phyloP scores from a whole-genome alignment of 1,284 basidiomycete species.

The Porodaedalea pini region DNA sequence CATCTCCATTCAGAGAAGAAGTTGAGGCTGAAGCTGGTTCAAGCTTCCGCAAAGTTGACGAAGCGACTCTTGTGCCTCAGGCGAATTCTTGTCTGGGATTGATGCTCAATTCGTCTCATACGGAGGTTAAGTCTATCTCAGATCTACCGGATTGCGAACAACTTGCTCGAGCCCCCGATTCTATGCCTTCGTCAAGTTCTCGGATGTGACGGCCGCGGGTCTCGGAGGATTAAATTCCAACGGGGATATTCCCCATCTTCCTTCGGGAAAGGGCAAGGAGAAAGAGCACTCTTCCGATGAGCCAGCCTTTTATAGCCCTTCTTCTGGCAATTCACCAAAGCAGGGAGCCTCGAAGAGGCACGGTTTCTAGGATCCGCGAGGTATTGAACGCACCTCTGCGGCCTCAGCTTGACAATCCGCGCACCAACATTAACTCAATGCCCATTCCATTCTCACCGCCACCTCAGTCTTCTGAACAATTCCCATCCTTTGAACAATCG shows the following conservation, averaged over 20 bases:
- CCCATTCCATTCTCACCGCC: too few relatives aligned
- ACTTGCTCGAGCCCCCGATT: too few relatives aligned
- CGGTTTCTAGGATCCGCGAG: neutral
- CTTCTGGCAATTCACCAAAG: neutral
- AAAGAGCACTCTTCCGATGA: neutral
- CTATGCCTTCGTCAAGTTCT: neutral
- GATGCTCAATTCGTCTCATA: too few relatives aligned
- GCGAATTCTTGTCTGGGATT: too few relatives aligned
- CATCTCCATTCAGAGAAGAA: neutral
- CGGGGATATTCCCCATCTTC: neutral
- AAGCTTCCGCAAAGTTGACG: too few relatives aligned
- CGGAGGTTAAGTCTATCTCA: too few relatives aligned
- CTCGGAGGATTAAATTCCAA: too few relatives aligned
- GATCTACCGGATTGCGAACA: neutral
- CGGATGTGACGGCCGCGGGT: neutral
- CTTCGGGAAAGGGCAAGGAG: constrained; percentile 3
- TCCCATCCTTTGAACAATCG: too few relatives aligned
- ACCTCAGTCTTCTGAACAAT: too few relatives aligned
- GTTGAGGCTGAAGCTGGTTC: neutral
- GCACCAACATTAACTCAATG: neutral
- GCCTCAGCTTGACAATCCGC: neutral
- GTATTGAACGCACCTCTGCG: neutral
- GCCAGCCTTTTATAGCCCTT: too few relatives aligned
- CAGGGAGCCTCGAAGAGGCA: neutral
- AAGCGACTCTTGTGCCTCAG: too few relatives aligned